Evolutionary conservation across 2,329 filamentous ascomycete species (phyloP).

Genomic region (Diplodia corticola): DNA sequence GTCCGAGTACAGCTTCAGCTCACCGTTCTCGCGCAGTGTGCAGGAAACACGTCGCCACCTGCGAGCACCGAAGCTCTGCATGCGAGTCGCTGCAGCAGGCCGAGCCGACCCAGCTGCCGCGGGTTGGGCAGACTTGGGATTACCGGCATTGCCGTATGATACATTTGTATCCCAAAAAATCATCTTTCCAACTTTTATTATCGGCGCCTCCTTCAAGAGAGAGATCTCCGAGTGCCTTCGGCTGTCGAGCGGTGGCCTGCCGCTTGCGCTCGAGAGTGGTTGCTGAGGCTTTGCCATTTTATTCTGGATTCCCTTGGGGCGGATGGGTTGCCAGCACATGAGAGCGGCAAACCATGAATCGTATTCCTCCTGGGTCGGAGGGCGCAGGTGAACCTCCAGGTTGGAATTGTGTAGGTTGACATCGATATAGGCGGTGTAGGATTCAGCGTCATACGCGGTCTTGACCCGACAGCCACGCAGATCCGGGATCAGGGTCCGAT

Average conservation of each 20-base stretch:
- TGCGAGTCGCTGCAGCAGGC: conserved; percentile 46
- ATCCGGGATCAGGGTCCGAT: conserved; percentile 69
- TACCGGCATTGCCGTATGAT: conserved; percentile 49
- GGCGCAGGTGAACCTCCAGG: conserved; percentile 65
- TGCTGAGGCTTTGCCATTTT: conserved; percentile 55
- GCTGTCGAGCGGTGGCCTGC: conserved; percentile 41
- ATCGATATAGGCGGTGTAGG: conserved; percentile 52
- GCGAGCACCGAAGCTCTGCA: conserved; percentile 59
- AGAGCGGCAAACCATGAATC: conserved; percentile 80
- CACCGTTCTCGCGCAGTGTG: conserved; percentile 90
- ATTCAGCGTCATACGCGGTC: conserved; percentile 49
- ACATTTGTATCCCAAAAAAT: conserved; percentile 75
- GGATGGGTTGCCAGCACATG: conserved; percentile 77
- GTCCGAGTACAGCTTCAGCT: conserved; percentile 87
- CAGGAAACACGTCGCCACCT: conserved; percentile 89
- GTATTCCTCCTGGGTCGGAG: conserved; percentile 64
- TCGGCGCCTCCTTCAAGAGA: conserved; percentile 68
- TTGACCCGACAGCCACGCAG: conserved; percentile 72
- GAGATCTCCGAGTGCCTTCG: conserved; percentile 53
- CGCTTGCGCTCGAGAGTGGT: conserved; percentile 33
- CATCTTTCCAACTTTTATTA: conserved; percentile 80
- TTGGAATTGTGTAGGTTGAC: conserved; percentile 56
- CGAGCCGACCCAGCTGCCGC: conserved; percentile 24
- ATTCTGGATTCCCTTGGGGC: conserved; percentile 57
- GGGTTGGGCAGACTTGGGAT: conserved; percentile 6